Evolutionary conservation across 768 basidiomycete species (phyloP), one percentile per base, ranked within the genome.

Genomic region (Suillus subaureus): DNA sequence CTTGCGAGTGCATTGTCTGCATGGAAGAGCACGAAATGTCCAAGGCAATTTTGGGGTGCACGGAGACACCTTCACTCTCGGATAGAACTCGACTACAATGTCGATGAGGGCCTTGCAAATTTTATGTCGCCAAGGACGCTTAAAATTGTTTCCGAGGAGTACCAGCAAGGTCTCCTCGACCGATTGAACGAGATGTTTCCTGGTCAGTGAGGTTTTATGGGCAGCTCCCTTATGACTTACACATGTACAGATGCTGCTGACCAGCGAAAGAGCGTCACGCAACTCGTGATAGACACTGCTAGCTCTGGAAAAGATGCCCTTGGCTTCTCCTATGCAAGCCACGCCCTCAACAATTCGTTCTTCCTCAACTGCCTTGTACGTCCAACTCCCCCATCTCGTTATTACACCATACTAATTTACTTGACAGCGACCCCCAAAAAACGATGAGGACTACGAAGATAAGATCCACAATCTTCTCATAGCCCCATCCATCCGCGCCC

Each of bases 291-390:
- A 39, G 83, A 84, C 42, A 87, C 91, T 12, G 86, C 94, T 0
- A 71, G 79, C 18, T 79, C 86, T 37, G 85, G 85, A 51, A 80
- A 85, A 28, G 79, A 87, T 61, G 83, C 87, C 1, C 78, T 96
- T 61, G 86, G 87, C 31, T 99, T 96, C 78, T 97, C 93, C 78
- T 95, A 96, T 73, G 95, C 96, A 4, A 91, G 91, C 68, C 85
- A 94, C 56, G 93, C 97, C 6, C 81, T 98, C 67, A 99, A 99
- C 80, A 99, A 97, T 77, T 89, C 89, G 70, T 99, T 94, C 85
- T 99, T 99, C 83, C 84, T 99, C 35, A 85, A 93, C 69, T 84
- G 83, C 64, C 83, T 99, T 45, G 97, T 98, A 75, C 61, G 94
- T 83, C 35, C 47, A 31, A 26, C 31, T 60, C 61, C 43, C 18